These are phyloP conservation scores for Cladorrhinum sp. DNA, from an alignment of 2,329 filamentous ascomycete genomes.

Conservation along the genomic window DNA sequence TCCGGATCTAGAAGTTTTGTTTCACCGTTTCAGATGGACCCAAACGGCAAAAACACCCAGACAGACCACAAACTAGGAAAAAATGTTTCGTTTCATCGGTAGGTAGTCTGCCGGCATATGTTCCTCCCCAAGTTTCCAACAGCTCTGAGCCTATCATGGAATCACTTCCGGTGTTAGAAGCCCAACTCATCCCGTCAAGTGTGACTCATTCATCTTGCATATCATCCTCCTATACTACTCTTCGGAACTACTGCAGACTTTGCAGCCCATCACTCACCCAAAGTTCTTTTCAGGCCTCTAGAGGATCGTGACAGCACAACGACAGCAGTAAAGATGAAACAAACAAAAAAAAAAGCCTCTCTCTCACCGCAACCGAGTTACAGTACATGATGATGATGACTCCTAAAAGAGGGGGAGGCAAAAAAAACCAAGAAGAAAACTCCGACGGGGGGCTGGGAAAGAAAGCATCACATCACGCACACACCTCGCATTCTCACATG, in stretches of 20 bases:
- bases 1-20: not conserved
- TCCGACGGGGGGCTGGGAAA: not conserved
- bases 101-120: not conserved
- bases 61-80: not conserved
- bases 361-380: not conserved
- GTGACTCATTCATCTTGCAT: not conserved
- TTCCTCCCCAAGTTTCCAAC: not conserved
- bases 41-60: not conserved
- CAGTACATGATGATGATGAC: not conserved
- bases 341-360: not conserved
- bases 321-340: not conserved
- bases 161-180: too few species aligned
- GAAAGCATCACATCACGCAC: not conserved
- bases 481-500: not conserved
- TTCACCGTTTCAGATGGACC: not conserved
- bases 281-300: not conserved
- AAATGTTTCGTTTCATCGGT: not conserved
- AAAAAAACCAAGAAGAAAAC: too few species aligned
- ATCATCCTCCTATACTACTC: not conserved
- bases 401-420: not conserved
- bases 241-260: too few species aligned
- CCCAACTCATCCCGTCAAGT: not conserved
- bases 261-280: too few species aligned
- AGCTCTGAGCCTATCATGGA: not conserved
- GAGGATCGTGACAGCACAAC: not conserved